Evolutionary conservation across 2,329 filamentous ascomycete species (phyloP).

Genomic region (Tolypocladium amazonense): DNA sequence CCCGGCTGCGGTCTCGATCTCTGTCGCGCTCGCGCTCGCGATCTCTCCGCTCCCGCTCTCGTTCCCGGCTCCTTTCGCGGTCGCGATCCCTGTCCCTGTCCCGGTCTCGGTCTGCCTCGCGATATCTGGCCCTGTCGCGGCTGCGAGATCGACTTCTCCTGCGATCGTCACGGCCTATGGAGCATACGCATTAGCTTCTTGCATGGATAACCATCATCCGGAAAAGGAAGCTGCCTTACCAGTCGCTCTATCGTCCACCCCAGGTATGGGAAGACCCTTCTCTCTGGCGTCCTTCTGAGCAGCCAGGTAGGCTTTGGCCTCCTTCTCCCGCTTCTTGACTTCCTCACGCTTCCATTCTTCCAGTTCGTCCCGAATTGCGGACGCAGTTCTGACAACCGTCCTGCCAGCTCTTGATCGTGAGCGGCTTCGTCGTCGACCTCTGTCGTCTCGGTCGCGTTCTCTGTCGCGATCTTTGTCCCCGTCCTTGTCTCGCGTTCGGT

Average conservation of each 20-base stretch:
- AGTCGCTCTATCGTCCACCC: slow-evolving; percentile 38
- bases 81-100: neutral
- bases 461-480: slow-evolving; percentile 12
- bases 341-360: slow-evolving; percentile 51
- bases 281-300: slow-evolving; percentile 49
- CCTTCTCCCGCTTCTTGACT: slow-evolving; percentile 50
- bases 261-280: slow-evolving; percentile 47
- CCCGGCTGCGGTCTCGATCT: slow-evolving; percentile 17
- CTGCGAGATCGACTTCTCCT: slow-evolving; percentile 24
- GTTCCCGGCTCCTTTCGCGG: slow-evolving; percentile 3
- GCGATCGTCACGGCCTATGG: slow-evolving; percentile 30
- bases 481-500: slow-evolving; percentile 12
- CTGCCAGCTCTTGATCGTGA: slow-evolving; percentile 31
- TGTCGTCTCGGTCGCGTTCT: slow-evolving; percentile 11
- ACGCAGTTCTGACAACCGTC: slow-evolving; percentile 24
- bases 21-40: slow-evolving; percentile 12
- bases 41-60: slow-evolving; percentile 21
- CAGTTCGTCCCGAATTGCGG: slow-evolving; percentile 33
- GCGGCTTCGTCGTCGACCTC: slow-evolving; percentile 29
- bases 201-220: neutral
- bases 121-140: slow-evolving; percentile 19
- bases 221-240: slow-evolving; percentile 11
- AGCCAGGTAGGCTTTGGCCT: slow-evolving; percentile 54
- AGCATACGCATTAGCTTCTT: neutral
- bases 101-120: slow-evolving; percentile 11